Evolutionary conservation across 192 early-diverging fungal genomes (phyloP), one percentile per base, ranked within the genome.

Genomic region (Dissophora ornata): DNA sequence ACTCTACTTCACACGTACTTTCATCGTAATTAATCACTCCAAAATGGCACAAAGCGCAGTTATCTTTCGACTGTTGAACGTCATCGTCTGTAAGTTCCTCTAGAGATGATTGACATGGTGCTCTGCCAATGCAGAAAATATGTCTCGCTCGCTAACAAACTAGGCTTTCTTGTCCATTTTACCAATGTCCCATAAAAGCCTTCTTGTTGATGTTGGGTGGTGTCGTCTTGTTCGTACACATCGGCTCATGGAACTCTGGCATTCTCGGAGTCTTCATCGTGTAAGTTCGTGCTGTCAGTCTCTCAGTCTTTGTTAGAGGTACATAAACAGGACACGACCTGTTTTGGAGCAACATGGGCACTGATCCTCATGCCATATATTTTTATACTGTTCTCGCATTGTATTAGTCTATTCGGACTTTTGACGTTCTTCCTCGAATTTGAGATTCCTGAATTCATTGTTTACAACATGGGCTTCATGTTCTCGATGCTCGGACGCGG

Each of bases 401-500:
- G 18, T 21, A 18, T 21, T 15, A 71, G 69, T 19, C 8, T 45
- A 8, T 62, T 62, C n/a, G 69, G 69, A 16, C 11, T 62, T 4
- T 62, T 71, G 52, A 71, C 59, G 15, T 62, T 71, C 13, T 11
- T 53, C 1, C 59, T 71, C 32, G 69, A 71, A 45, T 71, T 71
- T 38, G 16, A 33, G 4, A 71, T 71, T 12, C 59, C 69, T 29
- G 69, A 71, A 30, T 15, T 47, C 1, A 22, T 71, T 16, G 69
- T 71, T 0, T 71, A 71, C 52, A 71, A 71, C 52, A 25, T 71
- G 44, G 69, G 69, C 3, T 71, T 71, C 44, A 56, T 71, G 69
- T 71, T 71, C 46, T 48, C 69, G 0, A 53, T 71, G 58, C 32
- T 71, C 21, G 69, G 69, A 42, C 69, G 69, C 51, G 69, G 69